Evolutionary conservation across 2,329 filamentous ascomycete genomes (phyloP).

Genomic region (Colletotrichum orchidophilum): DNA sequence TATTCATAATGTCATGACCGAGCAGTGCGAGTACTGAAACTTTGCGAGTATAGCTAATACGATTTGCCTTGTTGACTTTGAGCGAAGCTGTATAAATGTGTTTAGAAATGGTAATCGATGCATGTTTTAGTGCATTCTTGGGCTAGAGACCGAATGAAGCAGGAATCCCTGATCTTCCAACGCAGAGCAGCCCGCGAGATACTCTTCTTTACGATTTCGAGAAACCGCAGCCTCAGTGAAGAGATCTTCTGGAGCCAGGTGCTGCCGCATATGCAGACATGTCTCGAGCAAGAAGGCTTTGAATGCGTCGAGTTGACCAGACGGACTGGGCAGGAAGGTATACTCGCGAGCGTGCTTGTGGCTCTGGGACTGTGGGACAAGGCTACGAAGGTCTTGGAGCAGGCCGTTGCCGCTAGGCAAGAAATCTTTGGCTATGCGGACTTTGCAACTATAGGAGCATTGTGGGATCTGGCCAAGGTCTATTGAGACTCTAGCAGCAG

Average conservation of each 20-base stretch:
- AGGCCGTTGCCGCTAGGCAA: no score
- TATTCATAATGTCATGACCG: no score
- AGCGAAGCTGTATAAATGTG: no score
- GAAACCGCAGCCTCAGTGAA: neutral
- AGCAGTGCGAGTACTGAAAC: no score
- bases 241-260: slow-evolving; percentile 9
- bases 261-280: slow-evolving; percentile 11
- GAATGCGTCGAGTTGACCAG: neutral
- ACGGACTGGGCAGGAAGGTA: neutral
- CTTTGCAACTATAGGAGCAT: neutral
- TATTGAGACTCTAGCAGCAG: no score
- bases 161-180: neutral
- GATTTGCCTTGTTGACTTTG: no score
- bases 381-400: no score
- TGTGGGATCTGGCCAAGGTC: neutral
- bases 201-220: neutral
- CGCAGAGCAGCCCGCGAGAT: slow-evolving; percentile 9
- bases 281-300: neutral
- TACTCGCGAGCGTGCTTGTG: slow-evolving; percentile 7
- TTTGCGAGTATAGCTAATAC: no score
- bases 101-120: slow-evolving; percentile 36
- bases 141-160: slow-evolving; percentile 35
- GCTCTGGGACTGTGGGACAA: neutral
- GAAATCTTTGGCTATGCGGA: no score
- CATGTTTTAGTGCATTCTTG: slow-evolving; percentile 39